phyloP scores from a whole-genome alignment of 2,329 filamentous ascomycete species.

The Cordyceps sp. region DNA sequence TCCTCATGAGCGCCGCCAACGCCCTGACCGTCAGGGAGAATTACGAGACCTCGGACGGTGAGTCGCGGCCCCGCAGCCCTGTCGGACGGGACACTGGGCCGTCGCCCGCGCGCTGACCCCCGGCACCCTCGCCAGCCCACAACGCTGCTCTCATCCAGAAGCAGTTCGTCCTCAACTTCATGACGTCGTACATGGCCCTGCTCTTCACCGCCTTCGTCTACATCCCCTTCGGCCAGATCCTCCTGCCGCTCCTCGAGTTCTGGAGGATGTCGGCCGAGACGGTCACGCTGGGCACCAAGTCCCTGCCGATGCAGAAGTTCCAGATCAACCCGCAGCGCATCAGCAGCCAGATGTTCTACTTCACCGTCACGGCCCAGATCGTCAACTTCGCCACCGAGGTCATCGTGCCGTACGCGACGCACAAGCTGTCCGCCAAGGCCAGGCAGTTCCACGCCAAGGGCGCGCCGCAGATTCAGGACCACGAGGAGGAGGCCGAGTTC shows the following conservation, averaged over 20 bases:
- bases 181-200: slow-evolving; percentile 87
- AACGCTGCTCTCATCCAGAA: slow-evolving; percentile 77
- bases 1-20: slow-evolving; percentile 63
- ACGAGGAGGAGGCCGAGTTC: slow-evolving; percentile 64
- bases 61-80: slow-evolving; percentile 4
- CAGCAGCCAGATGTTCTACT: slow-evolving; percentile 86
- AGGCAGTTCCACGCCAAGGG: slow-evolving; percentile 53
- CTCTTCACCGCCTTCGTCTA: slow-evolving; percentile 89
- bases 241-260: slow-evolving; percentile 75
- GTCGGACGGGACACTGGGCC: too few relatives aligned
- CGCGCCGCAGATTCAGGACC: slow-evolving; percentile 39
- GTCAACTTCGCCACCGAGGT: slow-evolving; percentile 77
- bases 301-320: slow-evolving; percentile 50
- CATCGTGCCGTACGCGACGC: slow-evolving; percentile 71
- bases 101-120: background rate
- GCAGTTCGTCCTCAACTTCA: slow-evolving; percentile 91
- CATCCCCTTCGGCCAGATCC: slow-evolving; percentile 70
- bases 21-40: slow-evolving; percentile 74
- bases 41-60: slow-evolving; percentile 68
- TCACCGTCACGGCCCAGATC: slow-evolving; percentile 84
- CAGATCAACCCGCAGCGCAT: slow-evolving; percentile 70
- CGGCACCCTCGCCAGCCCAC: slow-evolving; percentile 33
- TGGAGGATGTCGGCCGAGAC: slow-evolving; percentile 60
- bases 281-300: slow-evolving; percentile 60
- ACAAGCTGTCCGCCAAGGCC: slow-evolving; percentile 60